Percentiles rank a stretch among this genome's conserved stretches.
Conservation (phyloP, 1,139 yeast genomes). For the Saccharomyces hybrid region DNA sequence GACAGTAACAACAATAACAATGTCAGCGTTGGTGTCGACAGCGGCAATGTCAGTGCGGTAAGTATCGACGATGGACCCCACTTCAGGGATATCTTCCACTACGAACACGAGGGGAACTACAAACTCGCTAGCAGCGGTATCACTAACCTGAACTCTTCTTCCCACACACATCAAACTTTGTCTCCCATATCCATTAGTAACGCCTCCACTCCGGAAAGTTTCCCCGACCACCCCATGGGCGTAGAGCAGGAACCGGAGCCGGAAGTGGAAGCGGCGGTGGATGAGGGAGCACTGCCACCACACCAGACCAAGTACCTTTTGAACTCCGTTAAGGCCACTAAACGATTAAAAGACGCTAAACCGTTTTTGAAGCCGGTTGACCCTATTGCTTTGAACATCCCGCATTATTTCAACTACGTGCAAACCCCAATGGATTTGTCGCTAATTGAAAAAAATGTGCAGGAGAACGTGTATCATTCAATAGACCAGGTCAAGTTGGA, state of each 20-base stretch:
- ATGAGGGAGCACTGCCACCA: conserved; percentile 1
- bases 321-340: conserved; percentile 59
- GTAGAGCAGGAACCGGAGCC: conserved; percentile 5
- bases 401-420: conserved; percentile 77
- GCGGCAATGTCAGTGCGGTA: neutral
- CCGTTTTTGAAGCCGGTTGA: conserved; percentile 91
- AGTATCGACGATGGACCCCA: conserved; percentile 1
- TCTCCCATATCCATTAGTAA: conserved; percentile 1
- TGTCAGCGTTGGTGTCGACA: neutral
- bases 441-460: conserved; percentile 77
- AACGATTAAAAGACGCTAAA: conserved; percentile 81
- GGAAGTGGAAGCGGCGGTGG: conserved; percentile 6
- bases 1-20: neutral
- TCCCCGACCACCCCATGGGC: neutral
- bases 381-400: conserved; percentile 77
- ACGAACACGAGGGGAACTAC: neutral
- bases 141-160: conserved; percentile 1
- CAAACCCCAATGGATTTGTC: conserved; percentile 87
- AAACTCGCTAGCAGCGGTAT: conserved; percentile 1
- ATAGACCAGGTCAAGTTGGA: conserved; percentile 67
- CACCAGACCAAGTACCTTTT: neutral
- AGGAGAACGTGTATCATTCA: conserved; percentile 58
- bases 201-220: conserved; percentile 2
- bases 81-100: neutral
- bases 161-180: neutral